Percentiles rank a stretch among this genome's conserved stretches.
These are phyloP conservation scores for Quercus ilex DNA, from an alignment of 306 rosid genomes.

Conservation along the genomic window DNA sequence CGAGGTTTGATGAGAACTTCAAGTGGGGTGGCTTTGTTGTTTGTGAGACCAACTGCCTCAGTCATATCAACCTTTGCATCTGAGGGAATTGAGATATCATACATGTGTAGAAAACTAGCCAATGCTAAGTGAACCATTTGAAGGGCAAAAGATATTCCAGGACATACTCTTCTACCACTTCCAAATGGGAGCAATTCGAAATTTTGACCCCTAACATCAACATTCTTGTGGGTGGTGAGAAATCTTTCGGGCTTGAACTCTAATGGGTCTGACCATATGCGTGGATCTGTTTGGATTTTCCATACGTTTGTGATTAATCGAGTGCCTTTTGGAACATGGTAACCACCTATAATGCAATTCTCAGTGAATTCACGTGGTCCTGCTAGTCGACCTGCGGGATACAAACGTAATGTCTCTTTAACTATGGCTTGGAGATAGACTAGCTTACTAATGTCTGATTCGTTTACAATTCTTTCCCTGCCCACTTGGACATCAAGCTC, in stretches of 20 bases:
- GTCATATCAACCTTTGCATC: conserved; percentile 47
- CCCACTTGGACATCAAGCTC: conserved; percentile 4
- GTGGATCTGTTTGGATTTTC: conserved; percentile 54
- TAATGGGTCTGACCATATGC: conserved; percentile 39
- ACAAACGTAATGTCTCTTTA: not conserved
- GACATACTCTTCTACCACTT: conserved; percentile 55
- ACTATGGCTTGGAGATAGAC: not conserved
- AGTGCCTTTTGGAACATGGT: conserved; percentile 33
- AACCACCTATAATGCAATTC: too few relatives aligned
- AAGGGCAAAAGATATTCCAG: conserved; percentile 37
- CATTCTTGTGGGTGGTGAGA: conserved; percentile 33
- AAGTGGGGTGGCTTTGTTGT: conserved; percentile 44
- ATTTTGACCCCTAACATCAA: conserved; percentile 42
- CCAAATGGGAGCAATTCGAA: conserved; percentile 55
- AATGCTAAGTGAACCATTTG: conserved; percentile 34
- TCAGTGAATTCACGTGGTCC: too few relatives aligned
- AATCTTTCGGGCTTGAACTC: conserved; percentile 60
- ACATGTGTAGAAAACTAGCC: conserved; percentile 44
- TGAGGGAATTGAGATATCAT: conserved; percentile 25
- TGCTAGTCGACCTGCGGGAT: too few relatives aligned
- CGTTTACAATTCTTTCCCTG: not conserved
- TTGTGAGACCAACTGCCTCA: conserved; percentile 30
- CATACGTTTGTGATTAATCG: conserved; percentile 39
- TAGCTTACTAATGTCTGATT: not conserved
- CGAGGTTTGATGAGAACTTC: conserved; percentile 50